phyloP scores from a whole-genome alignment of 331 rosid genomes.

The Dryas integrifolia region DNA sequence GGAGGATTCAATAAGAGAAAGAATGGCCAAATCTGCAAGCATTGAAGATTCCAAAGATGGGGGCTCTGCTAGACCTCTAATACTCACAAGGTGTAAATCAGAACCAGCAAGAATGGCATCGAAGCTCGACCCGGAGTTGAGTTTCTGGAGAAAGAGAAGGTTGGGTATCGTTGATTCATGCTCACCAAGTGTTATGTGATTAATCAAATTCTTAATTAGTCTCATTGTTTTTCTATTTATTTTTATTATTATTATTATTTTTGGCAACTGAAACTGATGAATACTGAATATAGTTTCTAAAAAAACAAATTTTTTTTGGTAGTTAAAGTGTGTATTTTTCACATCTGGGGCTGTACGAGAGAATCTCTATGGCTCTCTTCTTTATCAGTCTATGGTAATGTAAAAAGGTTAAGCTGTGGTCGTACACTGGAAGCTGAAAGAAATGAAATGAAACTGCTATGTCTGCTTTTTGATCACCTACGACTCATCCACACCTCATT shows the following conservation, averaged over 20 bases:
- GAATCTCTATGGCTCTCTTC: slow-evolving; percentile 25
- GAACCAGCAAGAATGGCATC: slow-evolving; percentile 63
- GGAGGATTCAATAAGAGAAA: slow-evolving; percentile 32
- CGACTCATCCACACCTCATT: not conserved
- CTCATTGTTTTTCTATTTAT: not conserved
- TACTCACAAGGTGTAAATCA: slow-evolving; percentile 83
- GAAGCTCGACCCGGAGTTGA: slow-evolving; percentile 48
- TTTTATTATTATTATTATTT: not conserved
- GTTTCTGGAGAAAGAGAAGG: slow-evolving; percentile 48
- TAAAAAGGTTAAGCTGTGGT: slow-evolving; percentile 7
- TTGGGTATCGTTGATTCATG: slow-evolving; percentile 43
- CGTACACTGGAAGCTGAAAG: slow-evolving; percentile 8
- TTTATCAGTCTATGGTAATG: slow-evolving; percentile 7
- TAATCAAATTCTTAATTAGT: slow-evolving; percentile 22
- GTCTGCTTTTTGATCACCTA: slow-evolving; percentile 14
- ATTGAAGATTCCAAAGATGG: slow-evolving; percentile 26
- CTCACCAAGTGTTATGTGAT: slow-evolving; percentile 43
- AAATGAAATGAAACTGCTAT: not conserved
- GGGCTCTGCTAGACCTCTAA: slow-evolving; percentile 39
- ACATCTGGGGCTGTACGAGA: slow-evolving; percentile 36
- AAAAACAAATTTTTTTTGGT: not conserved
- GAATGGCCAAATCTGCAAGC: slow-evolving; percentile 31
- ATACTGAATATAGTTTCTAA: slow-evolving; percentile 22
- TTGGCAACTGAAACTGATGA: not conserved
- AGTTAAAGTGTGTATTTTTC: not conserved